A percentile compares a stretch with the other conserved stretches of the same genome.
phyloP scores from a whole-genome alignment of 2,329 filamentous ascomycete species.

The Teratosphaeria pseudoeucalypti region DNA sequence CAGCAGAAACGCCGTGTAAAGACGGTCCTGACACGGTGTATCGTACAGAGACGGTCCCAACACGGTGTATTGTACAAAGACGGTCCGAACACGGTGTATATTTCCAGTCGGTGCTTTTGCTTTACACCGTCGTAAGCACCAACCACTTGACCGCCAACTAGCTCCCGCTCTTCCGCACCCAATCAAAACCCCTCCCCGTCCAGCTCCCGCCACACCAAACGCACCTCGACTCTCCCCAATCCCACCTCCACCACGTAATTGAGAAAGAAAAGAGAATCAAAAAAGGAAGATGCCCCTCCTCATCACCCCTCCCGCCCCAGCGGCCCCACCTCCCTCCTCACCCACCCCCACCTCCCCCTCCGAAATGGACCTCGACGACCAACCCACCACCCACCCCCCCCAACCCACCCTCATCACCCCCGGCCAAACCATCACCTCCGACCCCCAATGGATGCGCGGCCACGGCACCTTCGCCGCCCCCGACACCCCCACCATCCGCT shows the following conservation, averaged over 20 bases:
- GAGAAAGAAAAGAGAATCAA: no score
- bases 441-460: conserved; percentile 96
- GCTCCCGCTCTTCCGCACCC: not conserved
- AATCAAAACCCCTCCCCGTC: not conserved
- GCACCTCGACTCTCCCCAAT: not conserved
- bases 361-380: conserved; percentile 39
- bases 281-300: not conserved
- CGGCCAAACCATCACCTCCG: conserved; percentile 76
- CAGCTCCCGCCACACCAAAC: not conserved
- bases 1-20: no score
- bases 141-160: not conserved
- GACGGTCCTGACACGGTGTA: no score
- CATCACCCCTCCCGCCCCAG: conserved; percentile 1
- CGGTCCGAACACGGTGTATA: not conserved
- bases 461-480: conserved; percentile 75
- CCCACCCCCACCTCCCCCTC: conserved; percentile 19
- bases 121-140: not conserved
- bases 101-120: not conserved
- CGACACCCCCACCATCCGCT: conserved; percentile 60
- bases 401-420: conserved; percentile 63
- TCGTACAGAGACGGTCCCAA: not conserved
- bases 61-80: not conserved
- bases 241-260: no score
- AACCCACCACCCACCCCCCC: conserved; percentile 33
- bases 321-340: not conserved